Conservation (phyloP, 768 basidiomycete species). For the Boletus vermiculosoides region DNA sequence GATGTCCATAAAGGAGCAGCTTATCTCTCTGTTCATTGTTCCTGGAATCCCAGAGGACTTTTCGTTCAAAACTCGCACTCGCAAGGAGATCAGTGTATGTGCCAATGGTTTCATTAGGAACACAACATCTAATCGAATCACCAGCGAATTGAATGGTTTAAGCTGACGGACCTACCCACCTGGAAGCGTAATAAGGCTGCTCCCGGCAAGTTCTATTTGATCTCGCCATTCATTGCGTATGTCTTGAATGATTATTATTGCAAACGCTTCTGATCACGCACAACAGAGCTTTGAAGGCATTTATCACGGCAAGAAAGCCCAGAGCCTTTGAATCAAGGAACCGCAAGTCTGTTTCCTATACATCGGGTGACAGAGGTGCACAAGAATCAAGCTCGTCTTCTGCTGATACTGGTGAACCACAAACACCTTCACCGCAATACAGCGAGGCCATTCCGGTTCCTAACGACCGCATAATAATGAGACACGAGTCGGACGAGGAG, state of each 20-base stretch:
- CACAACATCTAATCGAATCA: conserved; percentile 8
- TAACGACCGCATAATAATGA: conserved; percentile 17
- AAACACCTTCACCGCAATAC: conserved; percentile 63
- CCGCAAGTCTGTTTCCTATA: conserved; percentile 34
- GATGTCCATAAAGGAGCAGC: conserved; percentile 86
- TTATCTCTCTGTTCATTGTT: conserved; percentile 88
- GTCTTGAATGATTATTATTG: conserved; percentile 22
- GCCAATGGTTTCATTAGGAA: conserved; percentile 1
- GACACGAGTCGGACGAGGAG: conserved; percentile 37
- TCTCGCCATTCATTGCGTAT: conserved; percentile 89
- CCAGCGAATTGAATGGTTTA: conserved; percentile 98
- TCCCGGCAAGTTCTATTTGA: conserved; percentile 88
- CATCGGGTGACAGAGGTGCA: conserved; percentile 34
- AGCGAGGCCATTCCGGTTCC: conserved; percentile 37
- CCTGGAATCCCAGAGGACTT: conserved; percentile 85
- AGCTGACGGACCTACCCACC: conserved; percentile 82
- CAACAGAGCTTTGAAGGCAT: conserved; percentile 50
- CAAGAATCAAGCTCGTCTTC: conserved; percentile 71
- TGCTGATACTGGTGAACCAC: conserved; percentile 57
- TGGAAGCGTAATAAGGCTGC: conserved; percentile 79
- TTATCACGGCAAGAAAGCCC: conserved; percentile 64
- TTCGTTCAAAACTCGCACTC: conserved; percentile 87
- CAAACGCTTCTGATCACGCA: conserved; percentile 2
- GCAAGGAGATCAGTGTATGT: conserved; percentile 96
- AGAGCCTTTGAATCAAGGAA: conserved; percentile 36